A percentile compares a stretch with the other conserved stretches of the same genome.
These are phyloP conservation scores for Syzygium jambos DNA, from an alignment of 345 rosid species.

Conservation along the genomic window DNA sequence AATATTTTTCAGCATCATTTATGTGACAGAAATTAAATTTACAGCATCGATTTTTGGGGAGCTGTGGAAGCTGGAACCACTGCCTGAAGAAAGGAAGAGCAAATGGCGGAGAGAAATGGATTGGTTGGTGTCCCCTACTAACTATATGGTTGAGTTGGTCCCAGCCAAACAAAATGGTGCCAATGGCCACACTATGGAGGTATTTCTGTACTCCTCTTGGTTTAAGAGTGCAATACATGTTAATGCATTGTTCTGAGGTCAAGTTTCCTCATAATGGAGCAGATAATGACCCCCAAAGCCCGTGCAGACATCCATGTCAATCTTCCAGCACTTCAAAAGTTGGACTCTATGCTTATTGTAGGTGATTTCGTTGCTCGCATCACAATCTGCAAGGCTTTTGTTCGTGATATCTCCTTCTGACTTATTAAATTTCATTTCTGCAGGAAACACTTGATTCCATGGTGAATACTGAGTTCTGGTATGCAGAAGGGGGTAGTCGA, in stretches of 20 bases:
- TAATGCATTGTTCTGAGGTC: background rate
- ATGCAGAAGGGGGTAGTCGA: conserved; percentile 69
- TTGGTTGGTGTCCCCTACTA: conserved; percentile 91
- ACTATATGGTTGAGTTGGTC: conserved; percentile 91
- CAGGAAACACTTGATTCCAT: conserved; percentile 86
- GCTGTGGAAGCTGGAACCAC: conserved; percentile 90
- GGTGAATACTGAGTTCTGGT: conserved; percentile 88
- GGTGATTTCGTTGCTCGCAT: conserved; percentile 19
- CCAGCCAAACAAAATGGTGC: conserved; percentile 87
- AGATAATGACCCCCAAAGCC: conserved; percentile 92
- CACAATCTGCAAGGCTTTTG: background rate
- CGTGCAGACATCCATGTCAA: conserved; percentile 92
- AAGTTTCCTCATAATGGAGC: conserved; percentile 12
- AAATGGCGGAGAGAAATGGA: conserved; percentile 92
- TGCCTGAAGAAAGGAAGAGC: conserved; percentile 61
- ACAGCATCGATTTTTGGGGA: conserved; percentile 91
- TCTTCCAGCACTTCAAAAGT: conserved; percentile 89
- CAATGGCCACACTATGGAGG: conserved; percentile 82
- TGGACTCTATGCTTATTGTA: conserved; percentile 93
- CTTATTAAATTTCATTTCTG: background rate
- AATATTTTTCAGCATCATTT: background rate
- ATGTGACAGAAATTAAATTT: conserved; percentile 1
- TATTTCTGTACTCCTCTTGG: conserved; percentile 5
- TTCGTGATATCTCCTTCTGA: background rate
- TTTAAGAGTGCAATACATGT: background rate